A percentile compares a stretch with the other conserved stretches of the same genome.
phyloP scores from a whole-genome alignment of 148 eudicot species.

The Fagopyrum tataricum region DNA sequence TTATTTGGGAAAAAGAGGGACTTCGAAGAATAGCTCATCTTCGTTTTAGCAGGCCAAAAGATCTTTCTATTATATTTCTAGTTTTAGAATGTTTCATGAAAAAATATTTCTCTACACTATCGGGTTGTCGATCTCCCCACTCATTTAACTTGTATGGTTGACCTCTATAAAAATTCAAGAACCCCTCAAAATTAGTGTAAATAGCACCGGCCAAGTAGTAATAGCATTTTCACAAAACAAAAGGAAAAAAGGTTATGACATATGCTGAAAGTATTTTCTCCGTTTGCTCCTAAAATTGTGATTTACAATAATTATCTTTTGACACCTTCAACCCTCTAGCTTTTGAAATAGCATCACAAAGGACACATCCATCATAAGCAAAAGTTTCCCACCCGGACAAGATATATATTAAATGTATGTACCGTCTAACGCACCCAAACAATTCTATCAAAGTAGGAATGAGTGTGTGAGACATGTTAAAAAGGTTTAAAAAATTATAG shows the following conservation, averaged over 20 bases:
- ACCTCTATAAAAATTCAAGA: background rate
- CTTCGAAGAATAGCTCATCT: background rate
- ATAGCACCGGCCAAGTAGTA: background rate
- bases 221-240: background rate
- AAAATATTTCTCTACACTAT: background rate
- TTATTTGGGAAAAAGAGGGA: background rate
- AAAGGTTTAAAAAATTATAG: too few species aligned
- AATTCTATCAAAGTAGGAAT: background rate
- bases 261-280: too few species aligned
- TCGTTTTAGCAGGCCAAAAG: background rate
- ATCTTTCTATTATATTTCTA: background rate
- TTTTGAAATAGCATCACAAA: background rate
- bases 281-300: background rate
- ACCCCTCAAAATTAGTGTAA: background rate
- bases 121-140: background rate
- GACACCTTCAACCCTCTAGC: background rate
- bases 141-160: background rate
- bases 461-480: too few species aligned
- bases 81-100: background rate
- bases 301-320: background rate
- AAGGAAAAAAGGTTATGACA: too few species aligned
- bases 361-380: background rate
- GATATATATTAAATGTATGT: background rate
- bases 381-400: background rate
- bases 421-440: background rate